phyloP scores from a whole-genome alignment of 2,329 filamentous ascomycete species.

The Botrytis hyacinthi region DNA sequence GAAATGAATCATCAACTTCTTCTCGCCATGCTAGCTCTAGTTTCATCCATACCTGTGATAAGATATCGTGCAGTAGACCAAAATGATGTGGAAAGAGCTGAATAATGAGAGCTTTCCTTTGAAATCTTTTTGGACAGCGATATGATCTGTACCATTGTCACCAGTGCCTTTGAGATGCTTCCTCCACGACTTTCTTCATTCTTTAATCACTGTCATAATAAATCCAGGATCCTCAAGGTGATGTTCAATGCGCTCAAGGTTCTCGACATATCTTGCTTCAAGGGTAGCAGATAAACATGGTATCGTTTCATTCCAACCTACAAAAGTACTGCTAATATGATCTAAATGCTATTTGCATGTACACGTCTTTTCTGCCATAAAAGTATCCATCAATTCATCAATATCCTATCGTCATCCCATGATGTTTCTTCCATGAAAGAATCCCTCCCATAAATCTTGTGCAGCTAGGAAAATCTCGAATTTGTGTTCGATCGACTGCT shows the following conservation, averaged over 20 bases:
- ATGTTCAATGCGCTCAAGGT: not conserved
- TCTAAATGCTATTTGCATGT: not conserved
- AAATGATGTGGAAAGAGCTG: not conserved
- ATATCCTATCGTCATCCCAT: not conserved
- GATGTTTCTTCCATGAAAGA: not conserved
- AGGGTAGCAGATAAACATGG: not conserved
- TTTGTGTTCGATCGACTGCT: conserved; percentile 8
- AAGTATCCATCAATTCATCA: not conserved
- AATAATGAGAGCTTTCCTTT: not conserved
- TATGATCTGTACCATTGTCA: not conserved
- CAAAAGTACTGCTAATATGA: not conserved
- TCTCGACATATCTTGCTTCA: not conserved
- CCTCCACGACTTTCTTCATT: not conserved
- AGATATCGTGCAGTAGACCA: not conserved
- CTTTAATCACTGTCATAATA: not conserved
- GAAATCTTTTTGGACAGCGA: not conserved
- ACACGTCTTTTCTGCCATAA: too few species aligned
- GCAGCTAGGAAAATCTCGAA: conserved; percentile 19
- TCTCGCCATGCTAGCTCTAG: not conserved
- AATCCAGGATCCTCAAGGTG: not conserved
- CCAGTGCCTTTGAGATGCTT: not conserved
- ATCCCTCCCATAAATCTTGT: not conserved
- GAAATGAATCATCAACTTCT: not conserved
- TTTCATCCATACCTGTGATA: not conserved
- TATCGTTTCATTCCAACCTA: not conserved